Percentiles rank a stretch among this genome's conserved stretches.
These are phyloP conservation scores for Malassezia sympodialis DNA, from an alignment of 1,284 basidiomycete species.

Conservation along the genomic window DNA sequence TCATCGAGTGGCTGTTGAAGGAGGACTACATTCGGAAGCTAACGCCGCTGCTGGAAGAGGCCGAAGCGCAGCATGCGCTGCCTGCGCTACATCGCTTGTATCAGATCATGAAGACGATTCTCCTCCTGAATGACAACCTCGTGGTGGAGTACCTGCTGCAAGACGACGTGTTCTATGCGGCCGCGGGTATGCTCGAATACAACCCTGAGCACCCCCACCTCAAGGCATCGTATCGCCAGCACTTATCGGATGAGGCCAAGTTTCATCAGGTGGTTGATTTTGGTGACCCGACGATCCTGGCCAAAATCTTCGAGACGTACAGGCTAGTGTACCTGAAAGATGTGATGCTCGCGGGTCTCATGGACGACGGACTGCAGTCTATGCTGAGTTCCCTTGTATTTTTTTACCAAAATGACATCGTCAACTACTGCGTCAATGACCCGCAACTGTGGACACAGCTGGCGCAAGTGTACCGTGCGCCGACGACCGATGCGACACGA, in stretches of 20 bases:
- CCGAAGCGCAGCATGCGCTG: slow-evolving; percentile 83
- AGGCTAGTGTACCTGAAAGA: slow-evolving; percentile 94
- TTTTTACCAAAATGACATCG: slow-evolving; percentile 98
- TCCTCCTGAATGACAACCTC: slow-evolving; percentile 86
- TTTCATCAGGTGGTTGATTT: slow-evolving; percentile 53
- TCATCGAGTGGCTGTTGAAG: slow-evolving; percentile 55
- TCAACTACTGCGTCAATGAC: slow-evolving; percentile 74
- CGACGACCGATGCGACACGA: slow-evolving; percentile 10
- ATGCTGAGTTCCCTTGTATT: slow-evolving; percentile 94
- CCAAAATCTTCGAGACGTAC: slow-evolving; percentile 85
- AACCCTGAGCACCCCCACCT: slow-evolving; percentile 89
- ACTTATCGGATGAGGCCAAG: slow-evolving; percentile 66
- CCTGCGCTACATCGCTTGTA: slow-evolving; percentile 81
- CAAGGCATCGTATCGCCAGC: slow-evolving; percentile 92
- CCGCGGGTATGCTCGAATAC: slow-evolving; percentile 87
- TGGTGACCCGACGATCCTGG: slow-evolving; percentile 34
- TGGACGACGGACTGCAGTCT: slow-evolving; percentile 94
- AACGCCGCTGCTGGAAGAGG: slow-evolving; percentile 70
- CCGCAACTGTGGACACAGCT: slow-evolving; percentile 66
- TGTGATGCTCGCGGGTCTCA: slow-evolving; percentile 82
- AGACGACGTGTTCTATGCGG: slow-evolving; percentile 84
- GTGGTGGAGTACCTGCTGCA: slow-evolving; percentile 91
- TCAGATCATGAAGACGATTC: slow-evolving; percentile 87
- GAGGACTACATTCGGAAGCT: slow-evolving; percentile 80
- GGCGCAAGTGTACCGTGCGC: slow-evolving; percentile 58